These are phyloP conservation scores for Ogataea nakhonphanomensis DNA, from an alignment of 805 yeast genomes.

Conservation along the genomic window DNA sequence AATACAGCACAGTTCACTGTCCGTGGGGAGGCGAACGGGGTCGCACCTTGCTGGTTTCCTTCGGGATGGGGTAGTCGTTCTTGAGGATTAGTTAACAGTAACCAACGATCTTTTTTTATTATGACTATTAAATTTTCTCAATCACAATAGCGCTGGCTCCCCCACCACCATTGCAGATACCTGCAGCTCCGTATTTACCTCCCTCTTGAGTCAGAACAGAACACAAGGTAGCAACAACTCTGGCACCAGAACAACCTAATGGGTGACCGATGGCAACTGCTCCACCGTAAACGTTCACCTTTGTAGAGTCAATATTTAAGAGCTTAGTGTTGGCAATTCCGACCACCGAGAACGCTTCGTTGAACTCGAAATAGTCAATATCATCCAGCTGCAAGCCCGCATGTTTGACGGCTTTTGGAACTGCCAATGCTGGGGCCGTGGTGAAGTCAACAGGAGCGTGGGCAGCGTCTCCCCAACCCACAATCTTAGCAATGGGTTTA, in stretches of 20 bases:
- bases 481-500: conserved; percentile 83
- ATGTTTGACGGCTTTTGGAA: conserved; percentile 92
- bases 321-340: conserved; percentile 86
- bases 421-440: conserved; percentile 90
- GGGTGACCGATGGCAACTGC: conserved; percentile 97
- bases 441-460: conserved; percentile 94
- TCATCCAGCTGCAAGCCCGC: conserved; percentile 64
- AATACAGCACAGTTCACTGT: conserved; percentile 41
- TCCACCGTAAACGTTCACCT: conserved; percentile 89
- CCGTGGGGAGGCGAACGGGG: conserved; percentile 42
- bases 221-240: conserved; percentile 83
- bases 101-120: conserved; percentile 20
- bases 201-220: conserved; percentile 80
- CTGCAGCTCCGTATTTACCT: conserved; percentile 90
- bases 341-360: conserved; percentile 97
- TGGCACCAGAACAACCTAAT: conserved; percentile 93
- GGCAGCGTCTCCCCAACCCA: conserved; percentile 99
- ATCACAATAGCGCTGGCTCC: conserved; percentile 94
- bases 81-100: conserved; percentile 20
- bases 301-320: conserved; percentile 56
- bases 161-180: conserved; percentile 99
- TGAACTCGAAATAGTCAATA: conserved; percentile 90
- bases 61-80: conserved; percentile 20
- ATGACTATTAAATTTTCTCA: conserved; percentile 48
- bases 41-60: conserved; percentile 36